phyloP scores from a whole-genome alignment of 2,329 filamentous ascomycete genomes.

The Microsporum canis region DNA sequence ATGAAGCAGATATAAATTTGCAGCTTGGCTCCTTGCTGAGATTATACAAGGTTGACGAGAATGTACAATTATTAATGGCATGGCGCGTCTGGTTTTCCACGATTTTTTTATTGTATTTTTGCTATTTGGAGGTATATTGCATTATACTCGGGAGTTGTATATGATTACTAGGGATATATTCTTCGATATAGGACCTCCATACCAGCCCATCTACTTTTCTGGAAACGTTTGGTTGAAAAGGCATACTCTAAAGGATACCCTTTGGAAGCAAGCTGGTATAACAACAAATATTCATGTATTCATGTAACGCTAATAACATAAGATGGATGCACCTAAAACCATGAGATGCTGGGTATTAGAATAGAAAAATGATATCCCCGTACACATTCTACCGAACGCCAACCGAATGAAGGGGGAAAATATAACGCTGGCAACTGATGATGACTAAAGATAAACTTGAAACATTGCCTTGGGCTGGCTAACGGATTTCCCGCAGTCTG shows the following conservation, averaged over 20 bases:
- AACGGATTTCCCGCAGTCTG: conserved; percentile 32
- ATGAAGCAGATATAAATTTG: conserved; percentile 38
- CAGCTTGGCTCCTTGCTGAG: background rate
- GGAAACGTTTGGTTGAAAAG: background rate
- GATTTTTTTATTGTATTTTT: background rate
- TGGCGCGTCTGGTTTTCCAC: conserved; percentile 1
- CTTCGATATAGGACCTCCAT: background rate
- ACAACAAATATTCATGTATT: background rate
- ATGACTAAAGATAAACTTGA: conserved; percentile 36
- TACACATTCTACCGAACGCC: conserved; percentile 1
- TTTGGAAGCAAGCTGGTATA: background rate
- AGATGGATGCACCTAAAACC: background rate
- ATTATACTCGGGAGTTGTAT: conserved; percentile 5
- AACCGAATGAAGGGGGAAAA: conserved; percentile 2
- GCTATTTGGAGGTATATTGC: conserved; percentile 4
- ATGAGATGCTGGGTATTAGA: background rate
- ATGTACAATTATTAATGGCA: conserved; percentile 4
- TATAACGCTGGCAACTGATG: conserved; percentile 11
- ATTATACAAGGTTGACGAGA: background rate
- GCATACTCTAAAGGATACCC: background rate
- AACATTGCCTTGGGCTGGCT: conserved; percentile 33
- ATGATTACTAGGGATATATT: conserved; percentile 1
- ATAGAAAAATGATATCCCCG: background rate
- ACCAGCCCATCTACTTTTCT: background rate
- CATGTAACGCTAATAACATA: background rate